phyloP scores from a whole-genome alignment of 176 grass and related monocot species.

The Metroxylon sagu region DNA sequence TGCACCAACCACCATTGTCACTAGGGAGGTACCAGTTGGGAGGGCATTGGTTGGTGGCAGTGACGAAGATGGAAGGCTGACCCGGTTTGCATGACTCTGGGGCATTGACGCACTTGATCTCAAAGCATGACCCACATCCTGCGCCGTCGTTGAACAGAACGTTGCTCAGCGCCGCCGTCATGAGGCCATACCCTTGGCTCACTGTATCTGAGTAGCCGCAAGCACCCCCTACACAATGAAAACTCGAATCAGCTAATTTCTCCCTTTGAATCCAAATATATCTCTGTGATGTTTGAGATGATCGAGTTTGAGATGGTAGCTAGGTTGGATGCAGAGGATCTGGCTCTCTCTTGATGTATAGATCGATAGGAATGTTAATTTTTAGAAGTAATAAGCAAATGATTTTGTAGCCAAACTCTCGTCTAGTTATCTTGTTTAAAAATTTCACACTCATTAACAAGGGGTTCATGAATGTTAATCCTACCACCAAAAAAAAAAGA shows the following conservation, averaged over 20 bases:
- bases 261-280: too few relatives aligned
- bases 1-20: slow-evolving; percentile 62
- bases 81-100: slow-evolving; percentile 40
- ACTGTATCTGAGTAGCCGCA: slow-evolving; percentile 70
- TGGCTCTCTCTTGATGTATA: too few relatives aligned
- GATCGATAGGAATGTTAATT: too few relatives aligned
- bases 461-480: too few relatives aligned
- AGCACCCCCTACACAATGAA: slow-evolving; percentile 29
- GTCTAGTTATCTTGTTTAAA: too few relatives aligned
- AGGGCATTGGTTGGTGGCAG: slow-evolving; percentile 57
- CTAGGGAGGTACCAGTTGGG: slow-evolving; percentile 20
- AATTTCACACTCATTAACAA: too few relatives aligned
- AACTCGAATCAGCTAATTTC: background rate
- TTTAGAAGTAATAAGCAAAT: too few relatives aligned
- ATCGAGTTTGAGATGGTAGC: too few relatives aligned
- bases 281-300: too few relatives aligned
- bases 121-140: slow-evolving; percentile 68
- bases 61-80: slow-evolving; percentile 25
- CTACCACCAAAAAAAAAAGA: too few relatives aligned
- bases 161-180: slow-evolving; percentile 70
- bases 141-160: slow-evolving; percentile 42
- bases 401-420: too few relatives aligned
- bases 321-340: too few relatives aligned
- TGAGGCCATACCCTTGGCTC: slow-evolving; percentile 60
- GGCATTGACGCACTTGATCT: slow-evolving; percentile 59